These are phyloP conservation scores for Bocquillonia castaneifolia DNA, from an alignment of 441 rosid species.

Conservation along the genomic window DNA sequence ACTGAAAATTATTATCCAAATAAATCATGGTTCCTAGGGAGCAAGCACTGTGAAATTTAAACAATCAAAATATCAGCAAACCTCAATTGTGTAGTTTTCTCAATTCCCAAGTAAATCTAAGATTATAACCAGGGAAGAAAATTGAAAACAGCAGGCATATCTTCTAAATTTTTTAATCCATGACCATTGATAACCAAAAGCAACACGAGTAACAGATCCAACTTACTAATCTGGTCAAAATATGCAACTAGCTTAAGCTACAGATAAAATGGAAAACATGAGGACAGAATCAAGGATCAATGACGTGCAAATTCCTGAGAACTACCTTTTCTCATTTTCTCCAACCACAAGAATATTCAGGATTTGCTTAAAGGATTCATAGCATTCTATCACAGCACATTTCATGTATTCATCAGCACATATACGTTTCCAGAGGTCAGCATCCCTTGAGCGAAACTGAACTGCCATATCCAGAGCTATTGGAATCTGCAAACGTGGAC, in stretches of 20 bases:
- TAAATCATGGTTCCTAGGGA: slow-evolving; percentile 4
- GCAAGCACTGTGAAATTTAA: background rate
- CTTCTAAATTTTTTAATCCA: background rate
- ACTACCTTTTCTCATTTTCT: slow-evolving; percentile 93
- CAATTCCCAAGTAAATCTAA: background rate
- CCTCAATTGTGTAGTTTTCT: background rate
- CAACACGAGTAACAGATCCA: background rate
- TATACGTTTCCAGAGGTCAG: slow-evolving; percentile 98
- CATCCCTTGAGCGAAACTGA: slow-evolving; percentile 73
- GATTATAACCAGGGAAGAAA: background rate
- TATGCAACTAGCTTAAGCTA: slow-evolving; percentile 6
- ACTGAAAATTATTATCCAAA: background rate
- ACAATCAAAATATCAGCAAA: background rate
- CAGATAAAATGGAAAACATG: background rate
- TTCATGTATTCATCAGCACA: slow-evolving; percentile 97
- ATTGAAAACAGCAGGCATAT: background rate
- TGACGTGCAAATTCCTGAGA: slow-evolving; percentile 8
- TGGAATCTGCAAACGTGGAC: slow-evolving; percentile 59
- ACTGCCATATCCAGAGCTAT: slow-evolving; percentile 97
- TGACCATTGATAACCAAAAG: background rate
- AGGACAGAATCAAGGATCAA: background rate
- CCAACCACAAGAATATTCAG: slow-evolving; percentile 77
- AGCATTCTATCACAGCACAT: slow-evolving; percentile 97
- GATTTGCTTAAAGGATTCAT: slow-evolving; percentile 85
- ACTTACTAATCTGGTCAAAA: slow-evolving; percentile 1